A percentile compares a stretch with the other conserved stretches of the same genome.
Conservation (phyloP, 1,284 basidiomycete genomes). For the Melanopsichium pennsylvanicum region DNA sequence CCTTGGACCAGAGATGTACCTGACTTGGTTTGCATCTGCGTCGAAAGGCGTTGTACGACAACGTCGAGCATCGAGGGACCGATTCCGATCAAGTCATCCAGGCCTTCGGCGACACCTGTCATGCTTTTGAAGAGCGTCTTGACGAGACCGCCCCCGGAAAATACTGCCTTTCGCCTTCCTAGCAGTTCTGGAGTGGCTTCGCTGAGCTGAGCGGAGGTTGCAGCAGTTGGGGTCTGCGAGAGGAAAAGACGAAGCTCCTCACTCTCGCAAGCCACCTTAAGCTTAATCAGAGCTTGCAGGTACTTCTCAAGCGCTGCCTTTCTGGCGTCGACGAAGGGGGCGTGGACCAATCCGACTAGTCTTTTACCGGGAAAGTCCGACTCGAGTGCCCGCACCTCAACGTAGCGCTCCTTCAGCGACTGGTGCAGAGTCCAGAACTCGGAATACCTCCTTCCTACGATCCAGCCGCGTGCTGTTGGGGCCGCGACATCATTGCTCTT, state of each 20-base stretch:
- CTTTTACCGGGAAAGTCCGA: conserved; percentile 52
- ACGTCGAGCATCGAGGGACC: conserved; percentile 57
- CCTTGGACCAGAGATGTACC: conserved; percentile 22
- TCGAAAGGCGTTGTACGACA: conserved; percentile 51
- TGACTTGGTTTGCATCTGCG: conserved; percentile 44
- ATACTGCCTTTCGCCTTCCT: conserved; percentile 8
- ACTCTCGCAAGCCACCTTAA: conserved; percentile 70
- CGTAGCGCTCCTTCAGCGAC: conserved; percentile 74
- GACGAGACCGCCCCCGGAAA: conserved; percentile 38
- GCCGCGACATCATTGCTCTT: not conserved
- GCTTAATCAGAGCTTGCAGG: conserved; percentile 72
- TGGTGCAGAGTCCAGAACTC: conserved; percentile 91
- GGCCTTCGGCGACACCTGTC: conserved; percentile 51
- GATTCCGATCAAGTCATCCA: conserved; percentile 54
- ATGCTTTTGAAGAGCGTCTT: conserved; percentile 51
- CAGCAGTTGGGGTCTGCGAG: conserved; percentile 68
- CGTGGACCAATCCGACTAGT: conserved; percentile 44
- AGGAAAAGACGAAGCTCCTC: conserved; percentile 84
- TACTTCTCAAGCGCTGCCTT: conserved; percentile 84
- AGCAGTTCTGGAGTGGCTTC: conserved; percentile 4
- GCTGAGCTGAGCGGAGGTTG: not conserved
- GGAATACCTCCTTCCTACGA: conserved; percentile 88
- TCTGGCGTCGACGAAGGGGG: conserved; percentile 75
- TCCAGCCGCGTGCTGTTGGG: conserved; percentile 76
- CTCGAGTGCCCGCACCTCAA: conserved; percentile 46